Evolutionary conservation across 352 stramenopile genomes (phyloP).

Genomic region (Globisporangium nunn): DNA sequence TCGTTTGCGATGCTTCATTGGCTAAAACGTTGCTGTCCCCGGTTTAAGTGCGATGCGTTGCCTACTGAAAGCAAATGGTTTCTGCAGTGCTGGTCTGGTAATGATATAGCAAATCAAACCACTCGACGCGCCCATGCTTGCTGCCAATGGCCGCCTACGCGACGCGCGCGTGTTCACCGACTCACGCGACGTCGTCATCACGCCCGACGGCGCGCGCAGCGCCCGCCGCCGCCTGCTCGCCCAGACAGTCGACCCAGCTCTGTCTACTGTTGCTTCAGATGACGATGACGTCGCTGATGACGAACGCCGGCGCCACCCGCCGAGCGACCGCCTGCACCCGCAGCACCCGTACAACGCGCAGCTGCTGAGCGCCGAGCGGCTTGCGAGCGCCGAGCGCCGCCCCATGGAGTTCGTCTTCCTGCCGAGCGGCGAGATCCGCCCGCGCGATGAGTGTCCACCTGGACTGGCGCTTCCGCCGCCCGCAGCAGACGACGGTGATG

Average conservation of each 20-base stretch:
- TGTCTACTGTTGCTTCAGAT: background rate
- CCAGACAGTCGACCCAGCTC: background rate
- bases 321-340: constrained; percentile 20
- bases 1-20: no score
- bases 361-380: constrained; percentile 7
- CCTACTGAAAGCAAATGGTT: no score
- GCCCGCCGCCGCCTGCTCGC: constrained; percentile 6
- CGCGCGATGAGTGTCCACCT: constrained; percentile 43
- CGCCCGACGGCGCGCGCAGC: constrained; percentile 12
- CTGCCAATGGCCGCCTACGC: constrained; percentile 27
- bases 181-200: constrained; percentile 53
- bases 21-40: no score
- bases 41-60: no score
- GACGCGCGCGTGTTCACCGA: constrained; percentile 58
- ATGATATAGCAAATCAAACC: no score
- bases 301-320: constrained; percentile 8
- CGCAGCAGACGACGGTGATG: background rate
- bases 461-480: constrained; percentile 31
- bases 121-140: no score
- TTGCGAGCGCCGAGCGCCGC: constrained; percentile 1
- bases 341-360: constrained; percentile 38
- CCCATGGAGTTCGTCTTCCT: constrained; percentile 63
- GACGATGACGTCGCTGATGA: constrained; percentile 2
- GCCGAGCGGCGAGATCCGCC: constrained; percentile 51
- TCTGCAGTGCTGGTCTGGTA: no score